phyloP scores from a whole-genome alignment of 306 rosid species.

The Malus domestica region DNA sequence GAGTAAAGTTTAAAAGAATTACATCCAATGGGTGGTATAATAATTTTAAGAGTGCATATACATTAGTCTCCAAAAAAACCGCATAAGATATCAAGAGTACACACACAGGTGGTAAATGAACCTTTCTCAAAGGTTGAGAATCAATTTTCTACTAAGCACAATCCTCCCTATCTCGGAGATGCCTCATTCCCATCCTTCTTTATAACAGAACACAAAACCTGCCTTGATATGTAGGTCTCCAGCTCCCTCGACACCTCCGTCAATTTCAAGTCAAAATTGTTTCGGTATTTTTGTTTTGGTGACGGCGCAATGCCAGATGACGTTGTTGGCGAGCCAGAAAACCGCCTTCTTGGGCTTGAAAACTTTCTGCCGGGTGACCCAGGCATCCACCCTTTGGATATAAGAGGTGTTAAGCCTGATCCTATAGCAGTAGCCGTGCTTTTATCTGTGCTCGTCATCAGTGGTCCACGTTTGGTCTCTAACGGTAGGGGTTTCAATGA shows the following conservation, averaged over 20 bases:
- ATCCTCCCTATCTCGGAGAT: slow-evolving; percentile 44
- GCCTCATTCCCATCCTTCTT: slow-evolving; percentile 64
- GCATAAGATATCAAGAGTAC: neutral
- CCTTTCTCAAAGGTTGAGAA: slow-evolving; percentile 69
- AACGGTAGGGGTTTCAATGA: slow-evolving; percentile 67
- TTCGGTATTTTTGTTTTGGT: slow-evolving; percentile 64
- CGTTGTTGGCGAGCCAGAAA: slow-evolving; percentile 56
- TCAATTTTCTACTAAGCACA: slow-evolving; percentile 18
- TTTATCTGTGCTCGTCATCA: slow-evolving; percentile 23
- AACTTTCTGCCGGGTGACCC: slow-evolving; percentile 52
- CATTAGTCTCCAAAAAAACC: neutral
- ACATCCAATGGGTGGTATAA: neutral
- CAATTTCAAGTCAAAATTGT: slow-evolving; percentile 84
- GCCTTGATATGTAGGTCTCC: slow-evolving; percentile 89
- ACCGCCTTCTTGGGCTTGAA: slow-evolving; percentile 86
- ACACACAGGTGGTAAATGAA: slow-evolving; percentile 18
- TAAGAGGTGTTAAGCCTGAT: slow-evolving; percentile 31
- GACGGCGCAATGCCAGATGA: slow-evolving; percentile 45
- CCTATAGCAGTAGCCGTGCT: slow-evolving; percentile 24
- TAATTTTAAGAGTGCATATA: neutral
- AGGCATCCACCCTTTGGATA: slow-evolving; percentile 34
- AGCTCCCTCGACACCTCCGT: slow-evolving; percentile 87
- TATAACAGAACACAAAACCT: slow-evolving; percentile 74
- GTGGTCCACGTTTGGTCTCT: slow-evolving; percentile 59
- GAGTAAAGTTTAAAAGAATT: neutral